phyloP scores from a whole-genome alignment of 1,284 basidiomycete genomes.

The Sporisorium reilianum region DNA sequence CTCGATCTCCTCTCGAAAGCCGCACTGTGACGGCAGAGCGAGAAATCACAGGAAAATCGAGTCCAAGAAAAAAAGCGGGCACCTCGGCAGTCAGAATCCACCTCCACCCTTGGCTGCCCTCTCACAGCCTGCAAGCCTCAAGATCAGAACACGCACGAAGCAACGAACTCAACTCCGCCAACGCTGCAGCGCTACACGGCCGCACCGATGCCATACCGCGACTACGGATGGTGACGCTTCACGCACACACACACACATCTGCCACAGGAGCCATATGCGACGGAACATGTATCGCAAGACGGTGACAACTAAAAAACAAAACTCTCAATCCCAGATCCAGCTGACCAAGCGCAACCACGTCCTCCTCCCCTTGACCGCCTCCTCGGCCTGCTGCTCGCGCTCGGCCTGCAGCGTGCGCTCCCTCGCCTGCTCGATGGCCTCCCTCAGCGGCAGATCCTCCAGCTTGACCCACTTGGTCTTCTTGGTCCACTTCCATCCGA shows the following conservation, averaged over 20 bases:
- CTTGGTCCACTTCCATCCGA: conserved; percentile 60
- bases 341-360: conserved; percentile 32
- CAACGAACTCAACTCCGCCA: neutral
- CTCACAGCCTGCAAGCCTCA: too few relatives aligned
- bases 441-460: conserved; percentile 28
- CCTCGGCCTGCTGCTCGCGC: conserved; percentile 23
- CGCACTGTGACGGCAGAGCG: conserved; percentile 16
- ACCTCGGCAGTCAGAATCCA: neutral
- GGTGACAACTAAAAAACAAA: neutral
- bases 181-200: too few relatives aligned
- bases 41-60: neutral
- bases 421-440: conserved; percentile 28
- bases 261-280: too few relatives aligned
- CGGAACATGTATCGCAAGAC: neutral
- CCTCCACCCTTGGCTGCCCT: conserved; percentile 12
- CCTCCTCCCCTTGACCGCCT: conserved; percentile 15
- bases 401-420: conserved; percentile 15
- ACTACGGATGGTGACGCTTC: neutral
- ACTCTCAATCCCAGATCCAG: conserved; percentile 45
- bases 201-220: neutral
- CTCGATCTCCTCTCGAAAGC: conserved; percentile 7
- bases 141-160: neutral
- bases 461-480: conserved; percentile 41
- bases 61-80: neutral
- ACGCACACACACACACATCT: too few relatives aligned